Evolutionary conservation across 192 early-diverging fungal species (phyloP), one percentile per base, ranked within the genome.

Genomic region (Rhizoclosmatium globosum): DNA sequence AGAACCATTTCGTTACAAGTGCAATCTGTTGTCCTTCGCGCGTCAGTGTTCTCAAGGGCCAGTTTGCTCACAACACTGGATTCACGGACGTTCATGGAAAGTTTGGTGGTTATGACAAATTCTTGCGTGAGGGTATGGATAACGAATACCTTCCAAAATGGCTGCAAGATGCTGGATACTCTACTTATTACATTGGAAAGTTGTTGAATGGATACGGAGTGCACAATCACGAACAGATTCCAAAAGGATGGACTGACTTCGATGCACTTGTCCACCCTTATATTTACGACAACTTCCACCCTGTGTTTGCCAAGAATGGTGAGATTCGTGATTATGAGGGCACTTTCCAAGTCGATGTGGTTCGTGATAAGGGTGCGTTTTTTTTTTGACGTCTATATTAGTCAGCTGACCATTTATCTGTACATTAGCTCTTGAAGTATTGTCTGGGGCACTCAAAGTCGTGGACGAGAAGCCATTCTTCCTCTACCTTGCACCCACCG

Each of bases 31-130:
- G 92, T 58, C 91, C 91, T 2, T 87, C 85, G 67, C 85, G 92
- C 9, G 89, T 91, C 6, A 84, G 85, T 0, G 76, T 92, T 19
- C 82, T 89, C 74, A 79, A 84, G 2, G 86, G 89, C 15, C 88
- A 91, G 68, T 91, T 88, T 83, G 87, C 91, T 0, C 91, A 92
- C 76, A 92, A 92, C 73, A 88, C 87, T 69, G 86, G 86, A 75
- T 85, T 82, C 39, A 70, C 65, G 19, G 74, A 68, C 31, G 53
- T 72, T 68, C 42, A 43, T 68, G 67, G 62, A 15, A 38, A 68
- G 45, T 45, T 44, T 68, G 67, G 67, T 50, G 72, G 72, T 45
- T 89, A 89, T 68, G 71, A 78, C 60, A 68, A 82, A 47, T 89
- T 85, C 68, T 74, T 83, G 58, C 48, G 31, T 7, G 66, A 85